Percentiles rank a stretch among this genome's conserved stretches.
These are phyloP conservation scores for Sinapis alba DNA, from an alignment of 441 rosid genomes.

Conservation along the genomic window DNA sequence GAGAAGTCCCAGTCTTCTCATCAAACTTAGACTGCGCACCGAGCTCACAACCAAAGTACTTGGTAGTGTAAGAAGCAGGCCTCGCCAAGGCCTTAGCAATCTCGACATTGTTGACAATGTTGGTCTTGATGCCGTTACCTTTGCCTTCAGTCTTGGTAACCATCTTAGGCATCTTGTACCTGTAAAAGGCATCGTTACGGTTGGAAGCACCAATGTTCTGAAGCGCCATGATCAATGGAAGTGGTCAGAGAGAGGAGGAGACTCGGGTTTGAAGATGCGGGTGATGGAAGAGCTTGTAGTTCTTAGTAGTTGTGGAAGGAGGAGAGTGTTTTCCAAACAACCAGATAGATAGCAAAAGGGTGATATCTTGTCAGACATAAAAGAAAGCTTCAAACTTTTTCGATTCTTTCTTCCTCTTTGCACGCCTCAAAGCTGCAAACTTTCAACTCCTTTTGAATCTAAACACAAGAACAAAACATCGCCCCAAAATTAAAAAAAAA, in stretches of 20 bases:
- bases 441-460: too few species aligned
- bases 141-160: neutral
- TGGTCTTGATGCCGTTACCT: neutral
- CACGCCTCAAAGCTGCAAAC: too few species aligned
- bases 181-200: slow-evolving; percentile 2
- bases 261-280: slow-evolving; percentile 49
- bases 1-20: neutral
- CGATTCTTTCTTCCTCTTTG: too few species aligned
- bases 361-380: slow-evolving; percentile 86
- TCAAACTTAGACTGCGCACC: neutral
- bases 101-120: neutral
- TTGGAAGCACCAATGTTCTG: neutral
- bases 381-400: slow-evolving; percentile 51
- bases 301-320: neutral
- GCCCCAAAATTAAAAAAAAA: too few species aligned
- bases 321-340: slow-evolving; percentile 83
- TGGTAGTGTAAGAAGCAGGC: neutral
- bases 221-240: neutral
- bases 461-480: too few species aligned
- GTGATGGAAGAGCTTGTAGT: neutral
- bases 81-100: neutral
- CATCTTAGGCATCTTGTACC: neutral
- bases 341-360: slow-evolving; percentile 71
- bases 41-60: neutral
- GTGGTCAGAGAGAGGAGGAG: slow-evolving; percentile 35